Conservation (phyloP, 1,284 basidiomycete species). For the Cryptococcus sp. region DNA sequence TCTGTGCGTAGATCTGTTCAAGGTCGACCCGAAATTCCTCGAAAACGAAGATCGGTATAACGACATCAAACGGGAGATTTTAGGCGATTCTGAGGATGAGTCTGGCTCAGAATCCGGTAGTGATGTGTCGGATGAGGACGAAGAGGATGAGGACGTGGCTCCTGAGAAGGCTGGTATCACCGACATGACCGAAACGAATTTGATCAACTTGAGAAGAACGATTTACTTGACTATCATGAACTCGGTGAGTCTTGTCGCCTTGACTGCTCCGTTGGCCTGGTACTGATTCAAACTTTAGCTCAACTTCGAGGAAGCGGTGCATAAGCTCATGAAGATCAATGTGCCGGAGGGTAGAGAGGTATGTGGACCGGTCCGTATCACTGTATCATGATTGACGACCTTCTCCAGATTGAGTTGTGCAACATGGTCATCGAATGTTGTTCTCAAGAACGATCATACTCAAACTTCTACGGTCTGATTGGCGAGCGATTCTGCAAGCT, state of each 20-base stretch:
- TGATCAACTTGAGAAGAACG: constrained; percentile 88
- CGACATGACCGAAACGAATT: constrained; percentile 91
- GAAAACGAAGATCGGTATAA: constrained; percentile 94
- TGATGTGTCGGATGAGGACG: constrained; percentile 67
- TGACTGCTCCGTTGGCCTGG: not conserved
- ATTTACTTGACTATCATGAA: constrained; percentile 99
- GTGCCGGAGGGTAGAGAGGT: constrained; percentile 91
- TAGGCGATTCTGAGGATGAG: constrained; percentile 65
- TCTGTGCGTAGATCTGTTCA: constrained; percentile 82
- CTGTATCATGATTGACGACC: constrained; percentile 2
- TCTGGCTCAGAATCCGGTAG: constrained; percentile 66
- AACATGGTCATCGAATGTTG: constrained; percentile 99
- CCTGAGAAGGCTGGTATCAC: constrained; percentile 85
- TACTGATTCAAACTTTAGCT: constrained; percentile 52
- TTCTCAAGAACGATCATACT: constrained; percentile 97
- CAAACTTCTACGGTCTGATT: constrained; percentile 91
- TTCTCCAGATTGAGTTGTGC: constrained; percentile 78
- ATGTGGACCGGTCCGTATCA: constrained; percentile 24
- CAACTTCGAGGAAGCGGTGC: constrained; percentile 97
- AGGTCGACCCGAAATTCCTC: constrained; percentile 81
- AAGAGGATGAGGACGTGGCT: constrained; percentile 62
- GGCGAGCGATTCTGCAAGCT: constrained; percentile 96
- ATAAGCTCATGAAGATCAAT: constrained; percentile 93
- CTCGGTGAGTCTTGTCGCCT: constrained; percentile 55
- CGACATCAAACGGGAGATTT: constrained; percentile 87